Evolutionary conservation across 2,329 filamentous ascomycete genomes (phyloP).

Genomic region (Paracamarosporium sp.): DNA sequence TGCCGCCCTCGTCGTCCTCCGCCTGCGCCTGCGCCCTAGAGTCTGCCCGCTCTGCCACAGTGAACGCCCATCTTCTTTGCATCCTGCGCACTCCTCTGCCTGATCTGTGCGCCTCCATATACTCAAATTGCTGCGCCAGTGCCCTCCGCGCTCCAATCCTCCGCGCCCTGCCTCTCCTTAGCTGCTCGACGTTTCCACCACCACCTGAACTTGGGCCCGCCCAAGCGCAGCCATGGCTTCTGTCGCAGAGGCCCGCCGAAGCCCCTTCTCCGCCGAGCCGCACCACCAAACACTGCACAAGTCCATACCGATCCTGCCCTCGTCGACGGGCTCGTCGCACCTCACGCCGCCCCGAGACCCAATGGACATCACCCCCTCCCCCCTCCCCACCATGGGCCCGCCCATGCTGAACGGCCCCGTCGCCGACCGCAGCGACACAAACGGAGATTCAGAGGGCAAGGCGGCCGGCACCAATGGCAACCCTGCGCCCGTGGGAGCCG

Average conservation of each 20-base stretch:
- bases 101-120: background rate
- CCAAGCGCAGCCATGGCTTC: constrained; percentile 49
- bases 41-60: constrained; percentile 16
- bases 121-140: background rate
- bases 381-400: constrained; percentile 55
- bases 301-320: constrained; percentile 60
- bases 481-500: constrained; percentile 60
- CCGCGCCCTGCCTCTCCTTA: constrained; percentile 12
- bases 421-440: constrained; percentile 51
- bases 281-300: constrained; percentile 55
- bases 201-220: constrained; percentile 13
- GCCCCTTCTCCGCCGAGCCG: constrained; percentile 52
- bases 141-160: constrained; percentile 8
- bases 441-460: constrained; percentile 36
- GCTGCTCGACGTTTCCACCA: constrained; percentile 13
- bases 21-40: constrained; percentile 10
- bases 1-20: constrained; percentile 2
- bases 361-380: constrained; percentile 62
- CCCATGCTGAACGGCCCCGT: constrained; percentile 58
- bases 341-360: constrained; percentile 56
- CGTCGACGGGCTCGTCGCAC: constrained; percentile 51
- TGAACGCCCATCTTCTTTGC: background rate
- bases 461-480: constrained; percentile 48
- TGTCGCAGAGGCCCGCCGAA: constrained; percentile 53
- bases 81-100: background rate